Evolutionary conservation across 495 filamentous ascomycete species (phyloP), one percentile per base, ranked within the genome.

Genomic region (Podospora appendiculata): DNA sequence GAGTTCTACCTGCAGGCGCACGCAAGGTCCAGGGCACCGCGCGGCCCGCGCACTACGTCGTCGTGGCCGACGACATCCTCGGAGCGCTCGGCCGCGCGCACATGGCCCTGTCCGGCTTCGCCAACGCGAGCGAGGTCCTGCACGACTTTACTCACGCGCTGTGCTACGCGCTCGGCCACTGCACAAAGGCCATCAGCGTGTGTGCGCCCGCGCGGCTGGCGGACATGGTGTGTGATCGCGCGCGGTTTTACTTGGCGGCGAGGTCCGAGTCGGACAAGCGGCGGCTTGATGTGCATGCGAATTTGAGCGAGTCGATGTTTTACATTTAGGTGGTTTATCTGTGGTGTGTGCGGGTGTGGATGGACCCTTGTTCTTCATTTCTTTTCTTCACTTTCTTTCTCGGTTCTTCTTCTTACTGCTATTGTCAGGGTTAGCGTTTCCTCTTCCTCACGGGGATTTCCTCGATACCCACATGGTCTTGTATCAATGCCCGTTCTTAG

Each of bases 1-100:
- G 88, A 94, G 54, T 95, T 92, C 66, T 96, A 77, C 72, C 67
- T 95, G 10, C 83, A 90, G 50, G 80, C 89, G 0, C 90, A 95
- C 65, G 69, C 75, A 6, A 84, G 1, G 75, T 95, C 36, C 82
- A 93, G 67, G 90, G 90, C 8, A 96, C 89, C 1, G 88, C 88
- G 1, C 74, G 82, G 4, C 82, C 86, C 0, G 81, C 82, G 0
- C 87, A 89, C 64, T 93, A 93, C 59, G 79, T 79, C 45, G 83
- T 87, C 2, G 68, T 90, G 9, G 70, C 80, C 33, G 87, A 92
- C 55, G 82, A 88, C 61, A 84, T 85, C 45, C 84, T 85, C 66
- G 55, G 64, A 3, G 56, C 62, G 42, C 52, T 50, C 8, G 61
- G 16, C 12, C 4, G 4, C 4, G 17, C 13, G 8, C 12, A 58